These are phyloP conservation scores for Lathyrus aphaca DNA, from an alignment of 306 rosid genomes.

Conservation along the genomic window DNA sequence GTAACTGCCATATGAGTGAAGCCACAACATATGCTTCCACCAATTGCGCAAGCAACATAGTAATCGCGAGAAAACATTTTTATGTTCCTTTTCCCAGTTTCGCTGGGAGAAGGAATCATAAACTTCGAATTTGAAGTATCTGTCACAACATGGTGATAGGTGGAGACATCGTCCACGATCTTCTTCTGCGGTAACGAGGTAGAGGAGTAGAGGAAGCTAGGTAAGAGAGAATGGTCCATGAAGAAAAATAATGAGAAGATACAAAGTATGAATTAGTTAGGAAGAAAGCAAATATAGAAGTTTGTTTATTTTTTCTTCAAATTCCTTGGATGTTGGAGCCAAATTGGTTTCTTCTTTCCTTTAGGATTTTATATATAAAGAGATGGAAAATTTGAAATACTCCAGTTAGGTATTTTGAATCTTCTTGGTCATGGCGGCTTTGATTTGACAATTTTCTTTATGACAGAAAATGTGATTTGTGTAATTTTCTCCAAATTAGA, in stretches of 20 bases:
- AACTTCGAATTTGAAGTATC: constrained; percentile 26
- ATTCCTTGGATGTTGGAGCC: constrained; percentile 6
- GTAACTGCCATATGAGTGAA: constrained; percentile 86
- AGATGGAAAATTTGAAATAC: background rate
- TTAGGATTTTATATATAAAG: background rate
- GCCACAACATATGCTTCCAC: constrained; percentile 85
- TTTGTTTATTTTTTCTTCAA: background rate
- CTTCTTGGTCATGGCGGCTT: background rate
- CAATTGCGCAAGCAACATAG: constrained; percentile 75
- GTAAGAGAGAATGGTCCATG: constrained; percentile 54
- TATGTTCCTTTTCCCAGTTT: constrained; percentile 43
- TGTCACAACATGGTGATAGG: background rate
- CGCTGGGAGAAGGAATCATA: constrained; percentile 65
- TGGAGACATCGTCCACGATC: background rate
- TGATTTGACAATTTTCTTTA: constrained; percentile 3
- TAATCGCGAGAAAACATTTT: constrained; percentile 79
- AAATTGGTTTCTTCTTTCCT: constrained; percentile 2
- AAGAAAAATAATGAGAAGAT: constrained; percentile 3
- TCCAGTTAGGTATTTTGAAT: background rate
- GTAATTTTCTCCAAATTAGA: background rate
- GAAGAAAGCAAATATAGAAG: background rate
- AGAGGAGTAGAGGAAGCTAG: constrained; percentile 69
- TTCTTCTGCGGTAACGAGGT: background rate
- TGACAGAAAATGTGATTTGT: background rate
- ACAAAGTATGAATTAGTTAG: background rate